phyloP scores from a whole-genome alignment of 306 rosid species.

The Vachellia collinsii region DNA sequence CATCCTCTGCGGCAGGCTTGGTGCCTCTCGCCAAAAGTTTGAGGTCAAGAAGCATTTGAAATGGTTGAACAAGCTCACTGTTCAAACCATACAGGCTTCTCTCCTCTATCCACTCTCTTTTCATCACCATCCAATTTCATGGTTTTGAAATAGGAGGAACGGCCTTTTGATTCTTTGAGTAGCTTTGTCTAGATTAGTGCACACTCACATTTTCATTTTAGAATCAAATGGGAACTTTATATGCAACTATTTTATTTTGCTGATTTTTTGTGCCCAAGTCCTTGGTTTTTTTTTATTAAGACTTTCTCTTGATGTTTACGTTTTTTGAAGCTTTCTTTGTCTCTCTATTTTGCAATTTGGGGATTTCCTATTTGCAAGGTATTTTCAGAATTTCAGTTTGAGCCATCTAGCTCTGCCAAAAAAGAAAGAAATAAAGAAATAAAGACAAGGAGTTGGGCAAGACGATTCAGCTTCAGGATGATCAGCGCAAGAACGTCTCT shows the following conservation, averaged over 20 bases:
- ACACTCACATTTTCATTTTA: slow-evolving; percentile 11
- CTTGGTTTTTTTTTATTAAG: background rate
- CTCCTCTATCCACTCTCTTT: background rate
- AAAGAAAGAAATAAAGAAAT: too few relatives aligned
- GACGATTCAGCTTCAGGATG: too few relatives aligned
- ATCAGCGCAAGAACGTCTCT: too few relatives aligned
- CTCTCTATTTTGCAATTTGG: too few relatives aligned
- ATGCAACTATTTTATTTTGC: background rate
- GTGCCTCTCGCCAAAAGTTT: slow-evolving; percentile 71
- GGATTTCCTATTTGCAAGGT: too few relatives aligned
- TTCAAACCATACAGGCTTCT: slow-evolving; percentile 75
- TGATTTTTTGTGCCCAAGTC: background rate
- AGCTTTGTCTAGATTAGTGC: background rate
- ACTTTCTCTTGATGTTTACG: slow-evolving; percentile 27
- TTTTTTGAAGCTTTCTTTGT: slow-evolving; percentile 4
- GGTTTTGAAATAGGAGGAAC: background rate
- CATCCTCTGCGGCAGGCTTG: slow-evolving; percentile 62
- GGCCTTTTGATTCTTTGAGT: background rate
- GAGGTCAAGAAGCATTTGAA: slow-evolving; percentile 81
- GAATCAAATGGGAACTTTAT: slow-evolving; percentile 23
- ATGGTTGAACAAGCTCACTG: slow-evolving; percentile 84
- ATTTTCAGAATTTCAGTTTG: too few relatives aligned
- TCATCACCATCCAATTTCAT: background rate
- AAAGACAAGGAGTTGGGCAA: too few relatives aligned
- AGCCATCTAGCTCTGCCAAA: too few relatives aligned